phyloP scores from a whole-genome alignment of 805 yeast genomes.

The Zygotorulaspora chibaensis region DNA sequence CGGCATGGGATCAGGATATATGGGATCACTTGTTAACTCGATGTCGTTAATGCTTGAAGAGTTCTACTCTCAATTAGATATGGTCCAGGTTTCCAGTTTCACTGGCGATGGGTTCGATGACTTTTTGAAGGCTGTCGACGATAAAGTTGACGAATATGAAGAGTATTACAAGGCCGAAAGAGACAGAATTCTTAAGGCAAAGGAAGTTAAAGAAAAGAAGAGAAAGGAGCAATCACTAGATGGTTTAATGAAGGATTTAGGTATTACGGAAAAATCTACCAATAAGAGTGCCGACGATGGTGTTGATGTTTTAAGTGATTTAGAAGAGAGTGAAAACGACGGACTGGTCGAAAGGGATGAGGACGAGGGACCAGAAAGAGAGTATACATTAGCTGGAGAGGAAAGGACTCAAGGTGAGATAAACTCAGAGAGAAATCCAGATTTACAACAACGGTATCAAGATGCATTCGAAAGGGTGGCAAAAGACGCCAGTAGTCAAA shows the following conservation, averaged over 20 bases:
- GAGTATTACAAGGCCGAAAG: slow-evolving; percentile 81
- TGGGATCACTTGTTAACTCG: slow-evolving; percentile 89
- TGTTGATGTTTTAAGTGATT: slow-evolving; percentile 48
- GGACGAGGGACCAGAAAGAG: slow-evolving; percentile 55
- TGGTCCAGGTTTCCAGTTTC: slow-evolving; percentile 86
- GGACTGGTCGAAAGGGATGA: slow-evolving; percentile 44
- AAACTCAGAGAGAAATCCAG: slow-evolving; percentile 40
- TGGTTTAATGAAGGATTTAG: slow-evolving; percentile 81
- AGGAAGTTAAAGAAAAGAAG: slow-evolving; percentile 68
- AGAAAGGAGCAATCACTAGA: slow-evolving; percentile 67
- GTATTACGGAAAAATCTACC: slow-evolving; percentile 44
- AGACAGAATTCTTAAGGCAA: slow-evolving; percentile 70
- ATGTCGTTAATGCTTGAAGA: slow-evolving; percentile 96
- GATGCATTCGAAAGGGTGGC: slow-evolving; percentile 63
- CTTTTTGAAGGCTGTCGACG: slow-evolving; percentile 76
- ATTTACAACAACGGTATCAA: slow-evolving; percentile 65
- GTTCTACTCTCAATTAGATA: slow-evolving; percentile 87
- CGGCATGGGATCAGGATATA: slow-evolving; percentile 70
- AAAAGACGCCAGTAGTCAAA: slow-evolving; percentile 56
- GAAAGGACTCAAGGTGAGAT: slow-evolving; percentile 56
- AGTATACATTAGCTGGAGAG: slow-evolving; percentile 67
- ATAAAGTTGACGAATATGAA: slow-evolving; percentile 82
- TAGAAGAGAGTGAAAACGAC: slow-evolving; percentile 42
- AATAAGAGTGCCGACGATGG: slow-evolving; percentile 42
- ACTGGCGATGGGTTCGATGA: slow-evolving; percentile 96